Base-by-base conservation (phyloP, 2,329 filamentous ascomycete genomes). In the Calonectria hawksworthii region DNA sequence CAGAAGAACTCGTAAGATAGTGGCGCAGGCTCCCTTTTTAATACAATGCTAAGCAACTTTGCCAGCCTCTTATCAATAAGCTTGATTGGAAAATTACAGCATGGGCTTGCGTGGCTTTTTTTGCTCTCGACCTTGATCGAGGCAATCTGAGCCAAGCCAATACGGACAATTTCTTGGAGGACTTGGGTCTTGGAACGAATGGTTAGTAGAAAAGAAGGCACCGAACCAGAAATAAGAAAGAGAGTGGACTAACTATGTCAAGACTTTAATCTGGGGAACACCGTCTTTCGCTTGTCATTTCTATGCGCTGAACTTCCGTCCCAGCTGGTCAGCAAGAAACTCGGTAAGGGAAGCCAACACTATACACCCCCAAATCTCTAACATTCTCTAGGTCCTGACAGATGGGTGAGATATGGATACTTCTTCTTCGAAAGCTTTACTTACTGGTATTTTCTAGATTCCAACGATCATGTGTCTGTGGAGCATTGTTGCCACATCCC, bases 301-400 rank as follows among this genome's bases (percentile, higher is more conserved):
- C 74, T 85, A 10, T 75, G 76, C 34, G 83, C 83, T 9, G 83
- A 85, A 61, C 84, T 93, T 1, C 92, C 92, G 0, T 92, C 90
- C 0, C 91, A 93, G 78, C 84, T 93, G 18, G 84, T 93, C 38
- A 87, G 85, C 71, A 91, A 93, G 81, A 91, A 87, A 86, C 81
- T 91, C 30, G 51, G 66, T 68, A 68, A 38, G 51, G n/a, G n/a
- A 23, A 34, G 10, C 7, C 6, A 44, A 23, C 8, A 9, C 30
- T 23, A 11, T 30, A 13, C 5, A 18, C 11, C n/a, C 21, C 30
- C 54, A 32, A 30, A 23, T 61, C 14, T 44, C 66, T 68, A 47
- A 68, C 26, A 9, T 23, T 41, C 4, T 30, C 21, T 32, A 64
- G 91, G 89, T 0, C 90, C 89, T 0, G 91, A 92, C 75, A 86